A percentile compares a stretch with the other conserved stretches of the same genome.
Conservation (phyloP, 768 basidiomycete species). For the Lanmaoa rubissima region DNA sequence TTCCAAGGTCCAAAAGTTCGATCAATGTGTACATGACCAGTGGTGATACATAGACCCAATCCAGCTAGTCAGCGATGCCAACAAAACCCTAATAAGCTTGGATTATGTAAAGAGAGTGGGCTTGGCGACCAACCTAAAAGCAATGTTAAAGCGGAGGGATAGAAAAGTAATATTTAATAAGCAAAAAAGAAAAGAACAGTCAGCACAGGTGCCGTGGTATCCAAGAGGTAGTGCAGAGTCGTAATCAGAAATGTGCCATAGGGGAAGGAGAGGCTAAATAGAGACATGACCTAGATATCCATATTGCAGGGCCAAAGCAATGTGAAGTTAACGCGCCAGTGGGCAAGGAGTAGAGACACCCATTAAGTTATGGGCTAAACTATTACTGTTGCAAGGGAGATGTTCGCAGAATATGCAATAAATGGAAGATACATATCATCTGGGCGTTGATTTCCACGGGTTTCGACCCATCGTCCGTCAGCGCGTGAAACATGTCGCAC, state of each 20-base stretch:
- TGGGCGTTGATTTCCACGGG: conserved; percentile 1
- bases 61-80: conserved; percentile 15
- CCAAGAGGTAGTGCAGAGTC: conserved; percentile 21
- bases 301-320: conserved; percentile 1
- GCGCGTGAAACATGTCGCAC: background rate
- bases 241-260: conserved; percentile 8
- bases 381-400: conserved; percentile 17
- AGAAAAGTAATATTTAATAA: background rate
- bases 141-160: conserved; percentile 2
- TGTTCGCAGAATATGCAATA: conserved; percentile 25
- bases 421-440: conserved; percentile 21
- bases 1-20: conserved; percentile 4
- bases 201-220: conserved; percentile 21
- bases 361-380: conserved; percentile 21
- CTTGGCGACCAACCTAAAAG: conserved; percentile 3
- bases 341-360: conserved; percentile 14
- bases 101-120: background rate
- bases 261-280: conserved; percentile 9
- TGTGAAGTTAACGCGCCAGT: conserved; percentile 2
- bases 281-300: conserved; percentile 13
- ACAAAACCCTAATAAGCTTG: conserved; percentile 6
- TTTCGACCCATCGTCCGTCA: background rate
- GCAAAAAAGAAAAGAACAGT: background rate
- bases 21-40: conserved; percentile 12
- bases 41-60: conserved; percentile 7